Base-by-base conservation (phyloP, 2,329 filamentous ascomycete species). In the Helotiales sp. region DNA sequence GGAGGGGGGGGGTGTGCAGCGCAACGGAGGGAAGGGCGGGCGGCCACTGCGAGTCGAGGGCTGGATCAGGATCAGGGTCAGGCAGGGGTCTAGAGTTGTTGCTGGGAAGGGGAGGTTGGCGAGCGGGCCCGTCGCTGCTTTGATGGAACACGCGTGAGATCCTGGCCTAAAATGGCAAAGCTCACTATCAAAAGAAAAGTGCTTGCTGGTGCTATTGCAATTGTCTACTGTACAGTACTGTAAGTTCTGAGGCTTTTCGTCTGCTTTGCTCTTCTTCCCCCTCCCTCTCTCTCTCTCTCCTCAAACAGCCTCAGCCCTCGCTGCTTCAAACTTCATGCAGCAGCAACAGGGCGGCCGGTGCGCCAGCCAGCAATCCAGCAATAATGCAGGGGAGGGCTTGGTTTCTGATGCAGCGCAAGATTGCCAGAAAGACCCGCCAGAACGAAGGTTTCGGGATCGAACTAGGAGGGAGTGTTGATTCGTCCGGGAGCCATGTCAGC, bases 371-470 rank as follows among this genome's bases (percentile, higher is more conserved):
- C n/a, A n/a, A n/a, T n/a, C n/a, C n/a, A n/a, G n/a, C n/a, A n/a
- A n/a, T n/a, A 20, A 57, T 57, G 54, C 54, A 57, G 54, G 54
- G 54, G 20, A 34, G 11, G 24, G 54, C 30, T n/a, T 57, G 30
- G 7, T 22, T 15, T 34, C 28, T 26, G 54, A 24, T 55, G 30
- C 52, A 55, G 52, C 28, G 30, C 30, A 57, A 57, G 54, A 26
- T 57, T 37, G 30, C 30, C 10, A 57, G 2, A 57, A 57, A 55
- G 49, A 30, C 49, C 49, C 49, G 49, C 49, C 49, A 52, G 49
- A 30, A 20, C 28, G 30, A 40, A 57, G 54, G 54, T 57, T 57
- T 57, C 54, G 54, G 54, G 54, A 37, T 57, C 54, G 54, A 15
- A 37, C 20, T n/a, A 57, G 30, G 30, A 37, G 32, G 34, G 32